These are phyloP conservation scores for Alloascoidea africana DNA, from an alignment of 805 yeast species.

Conservation along the genomic window DNA sequence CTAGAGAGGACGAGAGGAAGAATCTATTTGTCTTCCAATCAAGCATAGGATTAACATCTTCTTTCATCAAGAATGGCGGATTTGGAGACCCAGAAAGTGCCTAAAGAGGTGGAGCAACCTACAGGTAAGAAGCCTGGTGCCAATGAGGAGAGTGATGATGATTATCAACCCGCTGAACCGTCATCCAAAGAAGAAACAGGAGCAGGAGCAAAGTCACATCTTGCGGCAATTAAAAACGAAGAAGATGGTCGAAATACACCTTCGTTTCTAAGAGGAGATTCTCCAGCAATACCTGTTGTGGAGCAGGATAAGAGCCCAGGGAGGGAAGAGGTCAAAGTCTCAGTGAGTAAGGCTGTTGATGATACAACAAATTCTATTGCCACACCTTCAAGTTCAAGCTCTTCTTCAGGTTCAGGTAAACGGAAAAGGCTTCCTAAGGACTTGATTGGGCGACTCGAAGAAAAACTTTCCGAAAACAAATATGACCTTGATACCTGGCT, in stretches of 20 bases:
- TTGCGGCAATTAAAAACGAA: neutral
- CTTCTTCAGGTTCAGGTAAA: constrained; percentile 5
- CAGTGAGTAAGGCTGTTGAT: too few species aligned
- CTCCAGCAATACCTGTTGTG: neutral
- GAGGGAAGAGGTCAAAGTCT: too few species aligned
- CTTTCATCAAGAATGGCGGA: too few species aligned
- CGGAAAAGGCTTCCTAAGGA: constrained; percentile 24
- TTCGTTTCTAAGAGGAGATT: neutral
- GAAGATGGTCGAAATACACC: constrained; percentile 2
- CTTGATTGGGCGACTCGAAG: constrained; percentile 43
- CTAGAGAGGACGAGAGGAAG: too few species aligned
- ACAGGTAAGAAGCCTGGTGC: too few species aligned
- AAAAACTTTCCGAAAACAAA: constrained; percentile 34
- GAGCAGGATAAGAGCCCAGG: neutral
- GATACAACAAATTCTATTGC: neutral
- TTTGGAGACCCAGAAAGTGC: too few species aligned
- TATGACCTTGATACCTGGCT: constrained; percentile 42
- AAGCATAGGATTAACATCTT: too few species aligned
- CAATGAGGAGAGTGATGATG: neutral
- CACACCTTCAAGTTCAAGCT: neutral
- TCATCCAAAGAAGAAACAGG: neutral
- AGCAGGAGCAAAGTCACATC: neutral
- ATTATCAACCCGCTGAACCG: neutral
- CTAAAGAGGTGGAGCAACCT: too few species aligned
- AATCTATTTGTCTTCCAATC: too few species aligned